These are phyloP conservation scores for Nannochloris sp. DNA, from an alignment of 139 green algal species.

Conservation along the genomic window DNA sequence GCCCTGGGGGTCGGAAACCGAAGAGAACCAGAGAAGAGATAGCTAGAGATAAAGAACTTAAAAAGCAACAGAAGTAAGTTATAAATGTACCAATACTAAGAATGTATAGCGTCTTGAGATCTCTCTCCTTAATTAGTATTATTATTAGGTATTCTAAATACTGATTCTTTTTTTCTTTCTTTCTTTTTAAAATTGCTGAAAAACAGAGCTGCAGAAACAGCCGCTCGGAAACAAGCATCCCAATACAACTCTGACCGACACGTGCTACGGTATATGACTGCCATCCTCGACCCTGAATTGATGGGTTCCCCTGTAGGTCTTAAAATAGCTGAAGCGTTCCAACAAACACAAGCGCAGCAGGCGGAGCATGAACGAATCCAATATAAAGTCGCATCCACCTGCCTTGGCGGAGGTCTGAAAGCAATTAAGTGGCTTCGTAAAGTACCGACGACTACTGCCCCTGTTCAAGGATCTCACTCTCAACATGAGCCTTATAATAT, in stretches of 20 bases:
- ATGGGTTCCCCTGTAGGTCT: neutral
- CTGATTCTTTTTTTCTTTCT: too few relatives aligned
- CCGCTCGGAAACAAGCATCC: neutral
- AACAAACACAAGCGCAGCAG: neutral
- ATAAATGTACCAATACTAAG: too few relatives aligned
- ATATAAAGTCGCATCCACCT: neutral
- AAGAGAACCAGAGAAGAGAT: too few relatives aligned
- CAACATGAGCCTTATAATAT: neutral
- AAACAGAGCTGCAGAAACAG: too few relatives aligned
- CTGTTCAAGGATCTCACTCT: neutral
- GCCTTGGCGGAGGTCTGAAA: neutral
- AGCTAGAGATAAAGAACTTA: neutral
- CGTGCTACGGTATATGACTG: neutral
- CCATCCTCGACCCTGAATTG: neutral
- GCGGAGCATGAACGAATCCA: slow-evolving; percentile 1
- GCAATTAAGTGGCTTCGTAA: neutral
- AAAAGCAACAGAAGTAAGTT: neutral
- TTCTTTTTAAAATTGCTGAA: too few relatives aligned
- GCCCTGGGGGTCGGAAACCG: too few relatives aligned
- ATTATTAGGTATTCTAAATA: too few relatives aligned
- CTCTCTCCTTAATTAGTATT: too few relatives aligned
- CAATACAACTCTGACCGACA: neutral
- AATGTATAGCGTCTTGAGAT: too few relatives aligned
- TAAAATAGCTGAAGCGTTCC: neutral
- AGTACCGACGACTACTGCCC: neutral